Evolutionary conservation across 2,329 filamentous ascomycete genomes (phyloP).

Genomic region (Furcasterigmium furcatum): DNA sequence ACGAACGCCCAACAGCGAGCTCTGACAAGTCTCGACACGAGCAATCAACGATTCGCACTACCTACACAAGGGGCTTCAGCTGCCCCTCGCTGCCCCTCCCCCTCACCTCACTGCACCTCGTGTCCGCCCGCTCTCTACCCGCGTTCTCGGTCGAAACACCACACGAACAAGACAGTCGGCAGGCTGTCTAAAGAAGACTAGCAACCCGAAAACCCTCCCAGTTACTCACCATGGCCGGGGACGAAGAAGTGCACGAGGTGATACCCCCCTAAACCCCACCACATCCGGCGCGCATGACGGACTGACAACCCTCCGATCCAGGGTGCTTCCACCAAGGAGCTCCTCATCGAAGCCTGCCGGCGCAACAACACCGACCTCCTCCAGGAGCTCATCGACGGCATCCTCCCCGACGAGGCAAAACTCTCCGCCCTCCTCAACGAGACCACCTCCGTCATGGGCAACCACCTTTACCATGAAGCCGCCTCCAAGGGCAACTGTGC

Average conservation of each 20-base stretch:
- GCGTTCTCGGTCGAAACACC: no score
- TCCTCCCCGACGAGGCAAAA: constrained; percentile 55
- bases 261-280: not conserved
- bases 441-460: constrained; percentile 81
- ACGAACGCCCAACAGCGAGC: no score
- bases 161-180: no score
- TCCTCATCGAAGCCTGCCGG: constrained; percentile 88
- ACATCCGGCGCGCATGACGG: not conserved
- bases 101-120: not conserved
- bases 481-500: constrained; percentile 81
- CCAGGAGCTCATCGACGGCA: constrained; percentile 63
- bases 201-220: not conserved
- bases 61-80: no score
- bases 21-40: no score
- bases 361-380: constrained; percentile 89
- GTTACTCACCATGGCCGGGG: constrained; percentile 16
- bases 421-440: constrained; percentile 79
- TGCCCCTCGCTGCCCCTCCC: constrained; percentile 1
- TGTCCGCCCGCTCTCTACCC: not conserved
- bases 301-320: constrained; percentile 30
- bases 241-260: constrained; percentile 32
- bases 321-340: constrained; percentile 83
- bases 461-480: constrained; percentile 86
- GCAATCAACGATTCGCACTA: no score
- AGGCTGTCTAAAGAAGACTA: no score